Evolutionary conservation across 805 yeast genomes (phyloP).

Genomic region (Kuraishia piskuri): DNA sequence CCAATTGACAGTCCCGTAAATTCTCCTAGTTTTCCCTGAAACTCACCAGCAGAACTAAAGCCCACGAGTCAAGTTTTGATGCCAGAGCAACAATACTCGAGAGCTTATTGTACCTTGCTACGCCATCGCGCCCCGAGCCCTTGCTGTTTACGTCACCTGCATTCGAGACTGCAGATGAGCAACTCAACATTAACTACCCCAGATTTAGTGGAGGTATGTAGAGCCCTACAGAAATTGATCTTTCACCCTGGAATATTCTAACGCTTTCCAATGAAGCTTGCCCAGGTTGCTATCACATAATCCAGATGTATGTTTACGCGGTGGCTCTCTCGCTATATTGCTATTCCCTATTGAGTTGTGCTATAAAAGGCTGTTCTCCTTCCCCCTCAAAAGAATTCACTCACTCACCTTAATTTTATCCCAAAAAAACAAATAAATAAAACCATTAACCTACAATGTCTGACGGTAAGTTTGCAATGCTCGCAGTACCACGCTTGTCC

Average conservation of each 20-base stretch:
- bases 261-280: neutral
- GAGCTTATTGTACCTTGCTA: neutral
- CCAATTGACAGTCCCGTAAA: too few species aligned
- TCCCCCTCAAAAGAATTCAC: neutral
- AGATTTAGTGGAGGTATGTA: too few species aligned
- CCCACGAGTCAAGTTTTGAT: neutral
- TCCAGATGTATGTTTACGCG: neutral
- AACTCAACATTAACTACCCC: too few species aligned
- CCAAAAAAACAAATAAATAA: neutral
- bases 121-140: neutral
- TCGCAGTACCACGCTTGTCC: neutral
- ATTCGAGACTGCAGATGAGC: neutral
- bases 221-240: too few species aligned
- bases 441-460: slow-evolving; percentile 8
- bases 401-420: too few species aligned
- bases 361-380: neutral
- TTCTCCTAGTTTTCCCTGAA: too few species aligned
- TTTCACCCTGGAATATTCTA: too few species aligned
- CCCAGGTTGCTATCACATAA: neutral
- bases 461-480: slow-evolving; percentile 3
- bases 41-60: too few species aligned
- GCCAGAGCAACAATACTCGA: neutral
- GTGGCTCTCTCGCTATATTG: neutral
- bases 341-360: neutral
- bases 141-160: neutral